Percentiles rank a stretch among this genome's conserved stretches.
Conservation (phyloP, 345 rosid genomes). For the Cardamine chenopodiifolia region DNA sequence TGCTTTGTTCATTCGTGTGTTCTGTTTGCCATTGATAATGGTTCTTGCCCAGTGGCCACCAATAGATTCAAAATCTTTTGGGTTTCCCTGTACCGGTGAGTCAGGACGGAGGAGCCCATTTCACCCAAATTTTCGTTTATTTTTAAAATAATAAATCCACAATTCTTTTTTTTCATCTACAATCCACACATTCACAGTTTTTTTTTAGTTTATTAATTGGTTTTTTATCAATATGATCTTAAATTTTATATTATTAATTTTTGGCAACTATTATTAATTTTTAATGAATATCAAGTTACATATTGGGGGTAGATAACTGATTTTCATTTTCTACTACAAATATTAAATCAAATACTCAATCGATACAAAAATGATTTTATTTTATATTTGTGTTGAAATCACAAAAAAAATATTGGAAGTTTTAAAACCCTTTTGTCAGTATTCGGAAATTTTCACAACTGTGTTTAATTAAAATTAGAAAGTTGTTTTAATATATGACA, state of each 20-base stretch:
- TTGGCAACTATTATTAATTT: neutral
- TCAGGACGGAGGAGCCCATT: constrained; percentile 32
- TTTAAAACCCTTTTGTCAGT: too few species aligned
- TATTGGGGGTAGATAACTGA: neutral
- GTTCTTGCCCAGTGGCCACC: constrained; percentile 44
- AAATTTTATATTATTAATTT: neutral
- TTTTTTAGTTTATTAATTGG: neutral
- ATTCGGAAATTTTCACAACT: too few species aligned
- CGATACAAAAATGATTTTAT: neutral
- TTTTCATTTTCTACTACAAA: neutral
- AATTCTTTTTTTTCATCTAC: neutral
- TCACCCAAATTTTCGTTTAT: neutral
- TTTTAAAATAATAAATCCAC: constrained; percentile 1
- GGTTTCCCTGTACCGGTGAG: constrained; percentile 18
- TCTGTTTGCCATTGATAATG: constrained; percentile 50
- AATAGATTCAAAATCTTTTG: constrained; percentile 33
- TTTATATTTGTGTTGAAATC: neutral
- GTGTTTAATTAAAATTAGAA: too few species aligned
- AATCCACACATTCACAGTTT: neutral
- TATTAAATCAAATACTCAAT: neutral
- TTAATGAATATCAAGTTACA: neutral
- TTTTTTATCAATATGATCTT: neutral
- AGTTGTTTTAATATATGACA: too few species aligned
- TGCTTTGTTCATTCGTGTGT: constrained; percentile 43
- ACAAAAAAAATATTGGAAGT: too few species aligned